Percentiles rank a stretch among this genome's conserved stretches.
Evolutionary conservation across 2,329 filamentous ascomycete genomes (phyloP).

Genomic region (Ophiostoma himal-ulmi): DNA sequence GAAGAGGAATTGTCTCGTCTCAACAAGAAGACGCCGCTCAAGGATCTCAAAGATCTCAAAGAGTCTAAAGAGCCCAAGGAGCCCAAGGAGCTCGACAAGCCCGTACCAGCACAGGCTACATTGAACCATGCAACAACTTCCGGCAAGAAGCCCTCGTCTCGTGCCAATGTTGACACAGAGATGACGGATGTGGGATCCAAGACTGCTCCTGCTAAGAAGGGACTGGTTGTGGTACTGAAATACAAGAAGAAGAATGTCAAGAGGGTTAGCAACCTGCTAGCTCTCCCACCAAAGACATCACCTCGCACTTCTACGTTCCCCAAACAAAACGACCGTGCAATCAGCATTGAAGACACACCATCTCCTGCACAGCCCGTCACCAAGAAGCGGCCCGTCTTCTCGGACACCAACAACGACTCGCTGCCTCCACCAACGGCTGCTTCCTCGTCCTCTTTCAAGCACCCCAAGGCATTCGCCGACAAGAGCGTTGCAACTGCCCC

Average conservation of each 20-base stretch:
- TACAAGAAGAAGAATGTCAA: constrained; percentile 45
- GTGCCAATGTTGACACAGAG: constrained; percentile 17
- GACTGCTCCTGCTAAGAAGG: constrained; percentile 16
- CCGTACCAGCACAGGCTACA: background rate
- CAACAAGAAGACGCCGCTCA: constrained; percentile 33
- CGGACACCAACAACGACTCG: constrained; percentile 29
- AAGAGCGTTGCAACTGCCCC: constrained; percentile 32
- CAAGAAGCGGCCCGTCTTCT: constrained; percentile 45
- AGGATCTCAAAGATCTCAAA: constrained; percentile 22
- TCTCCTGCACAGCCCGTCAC: constrained; percentile 35
- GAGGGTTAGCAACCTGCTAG: constrained; percentile 43
- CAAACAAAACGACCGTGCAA: constrained; percentile 37
- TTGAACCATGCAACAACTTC: constrained; percentile 16
- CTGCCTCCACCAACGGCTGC: constrained; percentile 26
- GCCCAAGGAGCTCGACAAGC: background rate
- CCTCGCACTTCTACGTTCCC: constrained; percentile 29
- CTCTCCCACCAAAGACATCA: constrained; percentile 39
- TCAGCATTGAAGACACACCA: constrained; percentile 39
- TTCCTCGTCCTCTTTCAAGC: constrained; percentile 26
- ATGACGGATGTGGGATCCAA: constrained; percentile 11
- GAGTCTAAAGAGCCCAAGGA: background rate
- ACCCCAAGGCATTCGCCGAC: constrained; percentile 35
- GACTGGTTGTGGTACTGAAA: constrained; percentile 42
- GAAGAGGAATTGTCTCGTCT: constrained; percentile 42
- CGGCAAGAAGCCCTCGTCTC: constrained; percentile 34